These are phyloP conservation scores for Beauveria sp. DNA, from an alignment of 2,329 filamentous ascomycete genomes.

Conservation along the genomic window DNA sequence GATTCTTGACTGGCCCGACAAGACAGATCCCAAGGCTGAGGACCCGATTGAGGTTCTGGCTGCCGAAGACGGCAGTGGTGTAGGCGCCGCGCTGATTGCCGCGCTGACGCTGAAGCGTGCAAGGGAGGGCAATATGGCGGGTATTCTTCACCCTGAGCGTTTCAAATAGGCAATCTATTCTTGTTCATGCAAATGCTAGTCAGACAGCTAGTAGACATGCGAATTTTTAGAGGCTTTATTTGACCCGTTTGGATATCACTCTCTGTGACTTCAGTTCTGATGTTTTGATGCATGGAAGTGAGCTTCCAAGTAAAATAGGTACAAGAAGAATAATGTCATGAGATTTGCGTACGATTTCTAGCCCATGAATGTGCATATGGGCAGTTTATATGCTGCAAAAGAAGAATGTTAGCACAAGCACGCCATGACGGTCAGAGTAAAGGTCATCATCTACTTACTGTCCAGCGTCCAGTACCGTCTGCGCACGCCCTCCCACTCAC, in stretches of 20 bases:
- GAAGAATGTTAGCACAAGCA: conserved; percentile 17
- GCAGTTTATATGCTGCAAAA: conserved; percentile 58
- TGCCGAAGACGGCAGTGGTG: conserved; percentile 92
- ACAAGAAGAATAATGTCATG: not conserved
- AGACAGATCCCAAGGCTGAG: conserved; percentile 60
- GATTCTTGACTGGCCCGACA: conserved; percentile 86
- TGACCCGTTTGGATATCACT: not conserved
- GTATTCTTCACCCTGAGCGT: conserved; percentile 59
- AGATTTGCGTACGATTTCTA: conserved; percentile 25
- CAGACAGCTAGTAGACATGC: not conserved
- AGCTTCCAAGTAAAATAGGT: conserved; percentile 1
- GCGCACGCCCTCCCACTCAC: conserved; percentile 82
- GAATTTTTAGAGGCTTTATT: not conserved
- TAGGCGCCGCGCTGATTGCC: conserved; percentile 93
- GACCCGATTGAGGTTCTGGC: conserved; percentile 83
- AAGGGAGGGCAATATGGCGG: conserved; percentile 53
- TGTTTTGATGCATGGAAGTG: not conserved
- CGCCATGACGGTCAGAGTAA: not conserved
- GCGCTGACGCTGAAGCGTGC: conserved; percentile 59
- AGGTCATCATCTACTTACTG: conserved; percentile 35
- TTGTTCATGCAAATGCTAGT: not conserved
- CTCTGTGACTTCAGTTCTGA: not conserved
- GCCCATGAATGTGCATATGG: conserved; percentile 66
- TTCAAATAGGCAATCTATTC: conserved; percentile 30
- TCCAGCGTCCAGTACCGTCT: conserved; percentile 86